Base-by-base conservation (phyloP, 2,329 filamentous ascomycete species). In the Verruconis gallopava region DNA sequence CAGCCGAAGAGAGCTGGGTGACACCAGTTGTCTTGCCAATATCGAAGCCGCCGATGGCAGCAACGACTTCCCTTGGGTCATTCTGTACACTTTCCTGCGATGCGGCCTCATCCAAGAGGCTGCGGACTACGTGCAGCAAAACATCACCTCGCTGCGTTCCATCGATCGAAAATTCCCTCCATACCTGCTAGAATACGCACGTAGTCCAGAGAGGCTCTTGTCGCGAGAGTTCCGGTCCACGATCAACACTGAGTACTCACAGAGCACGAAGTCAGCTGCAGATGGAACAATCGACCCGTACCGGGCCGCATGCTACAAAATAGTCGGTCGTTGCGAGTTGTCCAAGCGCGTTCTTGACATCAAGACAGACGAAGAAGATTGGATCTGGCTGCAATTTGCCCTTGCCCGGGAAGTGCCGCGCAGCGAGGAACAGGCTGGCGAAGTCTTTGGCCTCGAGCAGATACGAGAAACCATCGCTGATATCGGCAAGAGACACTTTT, bases 231-330 rank as follows among this genome's bases (percentile, higher is more conserved):
- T 93, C 44, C 83, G 93, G 53, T 83, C 86, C 50, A 82, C 84
- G 48, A 93, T 93, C 62, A 83, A 82, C 51, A 85, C 82, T 48
- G 88, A 95, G 56, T 95, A 93, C 61, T 81, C 81, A 40, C 84
- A 93, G 57, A 79, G 86, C 36, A 74, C 79, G 19, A 80, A 85
- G 49, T 85, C 93, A 53, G 84, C 84, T 1, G 34, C 44, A 1
- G 84, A 91, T 45, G 81, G 88, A 55, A 83, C 84, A 1, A 78
- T 93, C 48, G 91, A 98, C 58, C 91, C 91, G 19, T 98, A 93
- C 66, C 79, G 86, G 42, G 88, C 94, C 77, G 88, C 89, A 37
- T 95, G 91, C 60, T 96, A 96, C 71, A 96, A 98, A 69, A 79
- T 98, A 47, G 81, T 98, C 51, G 91, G 93, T 36, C 85, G 76